Evolutionary conservation across 2,329 filamentous ascomycete genomes (phyloP), one percentile per base, ranked within the genome.

Genomic region (Colletotrichum destructivum): DNA sequence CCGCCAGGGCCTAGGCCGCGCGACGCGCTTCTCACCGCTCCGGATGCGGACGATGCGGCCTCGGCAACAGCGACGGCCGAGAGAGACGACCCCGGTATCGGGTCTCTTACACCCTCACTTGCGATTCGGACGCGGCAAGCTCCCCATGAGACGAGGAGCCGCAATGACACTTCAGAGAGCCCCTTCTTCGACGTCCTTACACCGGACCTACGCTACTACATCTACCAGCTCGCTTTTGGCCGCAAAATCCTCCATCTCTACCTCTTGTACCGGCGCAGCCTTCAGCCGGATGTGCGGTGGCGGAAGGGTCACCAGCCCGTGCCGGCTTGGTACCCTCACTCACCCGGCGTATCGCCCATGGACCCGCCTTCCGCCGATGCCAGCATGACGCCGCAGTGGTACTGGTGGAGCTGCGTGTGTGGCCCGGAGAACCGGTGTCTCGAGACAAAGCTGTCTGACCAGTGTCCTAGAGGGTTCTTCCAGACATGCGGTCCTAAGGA

Each of bases 361-460:
- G 72, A 73, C 49, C 69, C 69, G 49, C 71, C 69, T 6, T 73
- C 59, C n/a, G 70, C 38, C 11, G 66, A 74, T 46, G 62, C 65
- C 18, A 66, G 42, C 62, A 60, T 62, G 46, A 40, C 57, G 54
- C 70, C 72, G 51, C 65, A 72, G 57, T 74, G 72, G 72, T 70
- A 73, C 57, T 74, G 72, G 72, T 74, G 72, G 72, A 73, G 70
- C 35, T 74, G 72, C 62, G 69, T 74, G 23, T 74, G 72, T 47
- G 70, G 57, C 49, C 70, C 62, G n/a, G 69, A 74, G 18, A 60
- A 70, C 61, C 64, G 61, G 21, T 55, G 49, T 13, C 62, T 73
- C 49, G 72, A 74, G 59, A 66, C 66, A 26, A 70, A 66, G 21
- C 57, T 73, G 65, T 61, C 52, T 11, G 62, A 72, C 42, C 60